Evolutionary conservation across 441 rosid genomes (phyloP).

Genomic region (Geranium incanum): DNA sequence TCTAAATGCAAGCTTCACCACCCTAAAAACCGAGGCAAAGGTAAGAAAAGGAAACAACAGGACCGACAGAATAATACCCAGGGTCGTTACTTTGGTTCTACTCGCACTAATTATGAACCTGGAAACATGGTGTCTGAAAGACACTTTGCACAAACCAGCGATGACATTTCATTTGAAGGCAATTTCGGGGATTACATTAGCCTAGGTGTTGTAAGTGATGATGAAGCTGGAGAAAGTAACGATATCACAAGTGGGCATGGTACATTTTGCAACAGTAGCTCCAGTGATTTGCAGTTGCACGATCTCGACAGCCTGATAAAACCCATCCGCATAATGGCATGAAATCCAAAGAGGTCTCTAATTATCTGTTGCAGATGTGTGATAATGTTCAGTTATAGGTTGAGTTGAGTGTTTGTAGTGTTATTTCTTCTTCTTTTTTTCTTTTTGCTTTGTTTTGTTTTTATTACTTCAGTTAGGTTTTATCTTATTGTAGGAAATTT

Average conservation of each 20-base stretch:
- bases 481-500: background rate
- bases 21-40: slow-evolving; percentile 58
- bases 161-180: slow-evolving; percentile 24
- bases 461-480: background rate
- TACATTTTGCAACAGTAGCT: slow-evolving; percentile 29
- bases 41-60: slow-evolving; percentile 54
- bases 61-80: slow-evolving; percentile 35
- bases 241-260: slow-evolving; percentile 22
- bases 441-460: background rate
- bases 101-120: slow-evolving; percentile 19
- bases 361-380: background rate
- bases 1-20: slow-evolving; percentile 90
- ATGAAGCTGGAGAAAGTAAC: slow-evolving; percentile 31
- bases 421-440: background rate
- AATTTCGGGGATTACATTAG: slow-evolving; percentile 42
- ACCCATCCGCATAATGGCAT: slow-evolving; percentile 57
- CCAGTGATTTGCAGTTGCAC: slow-evolving; percentile 26
- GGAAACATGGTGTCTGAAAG: slow-evolving; percentile 30
- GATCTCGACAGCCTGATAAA: slow-evolving; percentile 46
- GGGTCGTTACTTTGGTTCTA: slow-evolving; percentile 64
- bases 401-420: background rate
- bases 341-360: background rate
- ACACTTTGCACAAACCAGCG: slow-evolving; percentile 19
- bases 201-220: slow-evolving; percentile 40
- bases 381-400: background rate